A percentile compares a stretch with the other conserved stretches of the same genome.
These are phyloP conservation scores for Mortierella antarctica DNA, from an alignment of 192 early-diverging fungal genomes.

Conservation along the genomic window DNA sequence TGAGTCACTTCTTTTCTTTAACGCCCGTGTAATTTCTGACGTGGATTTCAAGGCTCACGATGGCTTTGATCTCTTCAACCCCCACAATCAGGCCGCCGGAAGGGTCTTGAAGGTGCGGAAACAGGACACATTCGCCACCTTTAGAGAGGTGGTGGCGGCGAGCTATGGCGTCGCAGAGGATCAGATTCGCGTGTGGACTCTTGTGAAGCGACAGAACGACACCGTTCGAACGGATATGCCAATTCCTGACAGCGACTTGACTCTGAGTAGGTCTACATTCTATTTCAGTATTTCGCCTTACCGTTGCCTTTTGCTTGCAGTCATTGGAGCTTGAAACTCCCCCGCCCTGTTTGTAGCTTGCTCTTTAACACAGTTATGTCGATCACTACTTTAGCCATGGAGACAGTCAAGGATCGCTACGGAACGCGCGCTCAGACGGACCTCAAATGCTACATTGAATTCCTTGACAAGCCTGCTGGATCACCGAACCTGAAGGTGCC, in stretches of 20 bases:
- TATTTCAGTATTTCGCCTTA: background rate
- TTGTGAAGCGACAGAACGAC: constrained; percentile 91
- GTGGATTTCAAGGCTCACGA: constrained; percentile 74
- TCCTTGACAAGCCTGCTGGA: constrained; percentile 27
- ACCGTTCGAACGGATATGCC: constrained; percentile 88
- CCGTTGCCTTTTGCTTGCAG: background rate
- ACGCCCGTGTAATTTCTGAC: constrained; percentile 71
- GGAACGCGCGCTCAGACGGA: constrained; percentile 43
- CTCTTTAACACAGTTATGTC: constrained; percentile 1
- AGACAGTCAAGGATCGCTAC: constrained; percentile 42
- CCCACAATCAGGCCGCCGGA: constrained; percentile 59
- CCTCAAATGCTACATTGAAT: constrained; percentile 52
- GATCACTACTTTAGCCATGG: constrained; percentile 45
- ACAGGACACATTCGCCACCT: constrained; percentile 63
- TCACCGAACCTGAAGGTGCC: constrained; percentile 21
- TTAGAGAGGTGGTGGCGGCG: constrained; percentile 63
- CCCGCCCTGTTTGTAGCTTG: background rate
- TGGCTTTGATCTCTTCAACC: constrained; percentile 90
- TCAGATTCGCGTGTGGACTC: constrained; percentile 84
- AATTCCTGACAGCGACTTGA: constrained; percentile 60
- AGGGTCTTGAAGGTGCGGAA: constrained; percentile 63
- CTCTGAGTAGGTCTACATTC: constrained; percentile 51
- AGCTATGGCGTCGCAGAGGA: constrained; percentile 57
- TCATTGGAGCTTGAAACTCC: background rate
- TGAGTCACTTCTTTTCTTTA: constrained; percentile 76